phyloP scores from a whole-genome alignment of 208 protist genomes.

The Acanthamoeba triangularis region DNA sequence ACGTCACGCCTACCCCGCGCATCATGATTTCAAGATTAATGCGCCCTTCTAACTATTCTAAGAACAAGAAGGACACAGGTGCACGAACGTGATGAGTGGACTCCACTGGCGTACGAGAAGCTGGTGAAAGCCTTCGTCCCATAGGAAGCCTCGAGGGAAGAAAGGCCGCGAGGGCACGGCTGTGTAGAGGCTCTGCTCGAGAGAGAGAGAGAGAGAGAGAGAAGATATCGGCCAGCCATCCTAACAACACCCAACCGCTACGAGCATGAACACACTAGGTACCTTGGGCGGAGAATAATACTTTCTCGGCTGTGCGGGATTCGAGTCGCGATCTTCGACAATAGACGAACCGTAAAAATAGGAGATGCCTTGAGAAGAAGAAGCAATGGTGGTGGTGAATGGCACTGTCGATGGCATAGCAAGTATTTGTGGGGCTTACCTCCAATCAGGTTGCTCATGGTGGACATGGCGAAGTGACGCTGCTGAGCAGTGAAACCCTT shows the following conservation, averaged over 20 bases:
- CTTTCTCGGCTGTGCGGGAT: background rate
- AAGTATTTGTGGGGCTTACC: background rate
- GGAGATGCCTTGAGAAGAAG: background rate
- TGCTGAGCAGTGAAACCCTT: conserved; percentile 18
- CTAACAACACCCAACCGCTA: no score
- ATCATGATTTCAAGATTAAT: background rate
- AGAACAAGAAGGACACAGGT: background rate
- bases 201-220: background rate
- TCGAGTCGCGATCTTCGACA: background rate
- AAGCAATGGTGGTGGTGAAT: background rate
- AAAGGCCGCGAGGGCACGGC: conserved; percentile 90
- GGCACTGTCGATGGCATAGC: background rate
- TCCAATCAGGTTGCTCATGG: conserved; percentile 72
- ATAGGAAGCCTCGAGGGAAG: conserved; percentile 95
- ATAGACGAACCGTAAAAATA: conserved; percentile 49
- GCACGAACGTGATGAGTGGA: conserved; percentile 77
- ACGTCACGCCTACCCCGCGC: conserved; percentile 82
- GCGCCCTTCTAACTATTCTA: no score
- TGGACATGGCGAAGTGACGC: conserved; percentile 68
- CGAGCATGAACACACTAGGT: background rate
- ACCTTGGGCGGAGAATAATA: conserved; percentile 17
- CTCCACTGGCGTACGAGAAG: conserved; percentile 90
- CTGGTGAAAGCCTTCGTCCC: conserved; percentile 96
- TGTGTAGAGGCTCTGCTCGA: conserved; percentile 56
- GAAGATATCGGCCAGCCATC: background rate